A percentile compares a stretch with the other conserved stretches of the same genome.
These are phyloP conservation scores for Berkeleyomyces rouxiae DNA, from an alignment of 2,329 filamentous ascomycete genomes.

Conservation along the genomic window DNA sequence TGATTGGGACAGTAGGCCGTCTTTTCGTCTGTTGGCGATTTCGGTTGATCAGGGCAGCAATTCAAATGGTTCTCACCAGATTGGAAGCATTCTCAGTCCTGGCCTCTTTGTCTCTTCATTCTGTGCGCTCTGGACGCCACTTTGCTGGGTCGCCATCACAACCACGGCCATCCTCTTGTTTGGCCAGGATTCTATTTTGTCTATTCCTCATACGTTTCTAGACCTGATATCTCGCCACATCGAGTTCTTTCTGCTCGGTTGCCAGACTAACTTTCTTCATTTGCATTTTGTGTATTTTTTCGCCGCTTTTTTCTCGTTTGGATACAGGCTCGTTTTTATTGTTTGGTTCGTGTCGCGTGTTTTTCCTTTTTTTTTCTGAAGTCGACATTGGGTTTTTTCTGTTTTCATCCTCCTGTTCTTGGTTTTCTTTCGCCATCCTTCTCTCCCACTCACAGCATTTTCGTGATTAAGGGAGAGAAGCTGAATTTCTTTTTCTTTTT, in stretches of 20 bases:
- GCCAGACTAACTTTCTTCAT: neutral
- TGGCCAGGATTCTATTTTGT: no score
- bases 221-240: neutral
- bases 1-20: neutral
- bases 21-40: neutral
- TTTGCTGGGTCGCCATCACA: no score
- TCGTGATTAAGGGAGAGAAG: no score
- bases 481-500: neutral
- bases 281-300: neutral
- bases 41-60: neutral
- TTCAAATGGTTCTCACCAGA: neutral
- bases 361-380: constrained; percentile 1
- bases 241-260: neutral
- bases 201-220: neutral
- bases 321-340: neutral
- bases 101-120: neutral
- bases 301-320: neutral
- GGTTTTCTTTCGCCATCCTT: neutral
- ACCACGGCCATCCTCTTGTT: no score
- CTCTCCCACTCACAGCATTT: no score
- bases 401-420: neutral
- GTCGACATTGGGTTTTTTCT: neutral
- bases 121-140: no score
- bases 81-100: neutral
- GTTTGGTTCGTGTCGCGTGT: neutral